Conservation (phyloP, 345 rosid species). For the Clarkia xantiana region DNA sequence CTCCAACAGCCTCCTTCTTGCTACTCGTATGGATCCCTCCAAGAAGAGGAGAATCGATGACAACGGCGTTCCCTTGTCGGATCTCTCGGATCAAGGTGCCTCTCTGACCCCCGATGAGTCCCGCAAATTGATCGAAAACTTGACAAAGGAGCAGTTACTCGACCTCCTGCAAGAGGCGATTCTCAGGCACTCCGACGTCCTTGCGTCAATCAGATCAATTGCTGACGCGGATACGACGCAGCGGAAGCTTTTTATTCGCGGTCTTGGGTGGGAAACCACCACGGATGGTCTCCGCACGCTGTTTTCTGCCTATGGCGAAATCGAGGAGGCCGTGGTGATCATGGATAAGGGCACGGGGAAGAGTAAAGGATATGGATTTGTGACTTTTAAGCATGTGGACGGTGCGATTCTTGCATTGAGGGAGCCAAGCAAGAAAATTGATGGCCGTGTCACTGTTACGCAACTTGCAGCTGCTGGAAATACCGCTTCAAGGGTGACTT, state of each 20-base stretch:
- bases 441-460: slow-evolving; percentile 56
- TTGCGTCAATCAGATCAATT: slow-evolving; percentile 32
- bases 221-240: slow-evolving; percentile 59
- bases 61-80: not conserved
- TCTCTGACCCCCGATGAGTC: slow-evolving; percentile 31
- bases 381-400: slow-evolving; percentile 50
- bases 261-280: slow-evolving; percentile 80
- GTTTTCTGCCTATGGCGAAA: slow-evolving; percentile 55
- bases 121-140: slow-evolving; percentile 47
- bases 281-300: slow-evolving; percentile 46
- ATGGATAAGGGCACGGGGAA: slow-evolving; percentile 58
- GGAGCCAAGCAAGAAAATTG: slow-evolving; percentile 79
- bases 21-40: slow-evolving; percentile 4
- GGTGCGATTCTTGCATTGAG: slow-evolving; percentile 59
- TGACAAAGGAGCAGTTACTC: slow-evolving; percentile 50
- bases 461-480: slow-evolving; percentile 77
- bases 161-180: slow-evolving; percentile 44
- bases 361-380: slow-evolving; percentile 76
- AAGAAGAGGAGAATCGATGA: slow-evolving; percentile 8
- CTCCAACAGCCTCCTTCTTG: not conserved
- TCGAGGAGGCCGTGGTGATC: slow-evolving; percentile 68
- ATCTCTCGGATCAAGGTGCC: slow-evolving; percentile 6
- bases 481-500: slow-evolving; percentile 20
- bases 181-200: slow-evolving; percentile 35
- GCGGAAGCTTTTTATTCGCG: slow-evolving; percentile 76